Evolutionary conservation across 352 stramenopile genomes (phyloP).

Genomic region (Phytophthora pinifolia): DNA sequence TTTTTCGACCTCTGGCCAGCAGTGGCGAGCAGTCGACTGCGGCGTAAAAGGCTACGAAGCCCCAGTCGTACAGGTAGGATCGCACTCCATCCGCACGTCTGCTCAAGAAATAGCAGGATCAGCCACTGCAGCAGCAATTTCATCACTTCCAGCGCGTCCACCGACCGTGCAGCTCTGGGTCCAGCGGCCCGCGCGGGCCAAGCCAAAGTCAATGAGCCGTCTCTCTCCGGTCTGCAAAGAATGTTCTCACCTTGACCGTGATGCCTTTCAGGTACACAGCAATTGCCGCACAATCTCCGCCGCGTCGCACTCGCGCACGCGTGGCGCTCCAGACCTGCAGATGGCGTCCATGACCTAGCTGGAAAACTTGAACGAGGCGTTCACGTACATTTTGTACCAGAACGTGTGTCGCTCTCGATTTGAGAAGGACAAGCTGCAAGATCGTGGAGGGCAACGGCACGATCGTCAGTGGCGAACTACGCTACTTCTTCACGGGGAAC

Average conservation of each 20-base stretch:
- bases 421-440: constrained; percentile 96
- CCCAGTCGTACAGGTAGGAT: constrained; percentile 70
- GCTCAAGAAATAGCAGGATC: neutral
- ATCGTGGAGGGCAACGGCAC: constrained; percentile 82
- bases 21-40: constrained; percentile 35
- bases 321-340: too few relatives aligned
- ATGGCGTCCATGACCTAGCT: too few relatives aligned
- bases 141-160: neutral
- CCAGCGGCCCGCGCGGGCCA: constrained; percentile 14
- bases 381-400: constrained; percentile 93
- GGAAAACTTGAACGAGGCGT: constrained; percentile 91
- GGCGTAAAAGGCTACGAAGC: constrained; percentile 58
- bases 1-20: too few relatives aligned
- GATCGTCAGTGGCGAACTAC: constrained; percentile 81
- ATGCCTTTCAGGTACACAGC: too few relatives aligned
- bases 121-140: neutral
- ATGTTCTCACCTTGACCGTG: too few relatives aligned
- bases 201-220: too few relatives aligned
- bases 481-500: constrained; percentile 93
- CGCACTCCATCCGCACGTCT: constrained; percentile 45
- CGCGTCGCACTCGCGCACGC: too few relatives aligned
- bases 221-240: too few relatives aligned
- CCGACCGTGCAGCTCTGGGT: constrained; percentile 30
- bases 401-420: constrained; percentile 97
- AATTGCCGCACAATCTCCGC: too few relatives aligned